These are phyloP conservation scores for Croton laevigatus DNA, from an alignment of 441 rosid species.

Conservation along the genomic window DNA sequence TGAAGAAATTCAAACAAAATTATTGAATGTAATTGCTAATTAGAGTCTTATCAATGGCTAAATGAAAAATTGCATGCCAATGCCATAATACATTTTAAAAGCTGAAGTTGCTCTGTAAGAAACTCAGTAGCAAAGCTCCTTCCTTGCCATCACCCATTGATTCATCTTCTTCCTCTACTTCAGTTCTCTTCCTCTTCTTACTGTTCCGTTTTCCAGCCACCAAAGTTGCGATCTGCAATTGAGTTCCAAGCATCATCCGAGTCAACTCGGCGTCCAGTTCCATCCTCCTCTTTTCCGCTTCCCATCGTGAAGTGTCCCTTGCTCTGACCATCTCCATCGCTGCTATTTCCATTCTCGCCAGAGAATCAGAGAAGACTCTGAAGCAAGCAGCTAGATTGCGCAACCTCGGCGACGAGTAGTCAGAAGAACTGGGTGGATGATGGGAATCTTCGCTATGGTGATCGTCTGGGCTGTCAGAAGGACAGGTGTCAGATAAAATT, in stretches of 20 bases:
- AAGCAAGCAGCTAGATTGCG: conserved; percentile 32
- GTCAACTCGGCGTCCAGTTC: conserved; percentile 50
- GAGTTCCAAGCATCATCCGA: conserved; percentile 46
- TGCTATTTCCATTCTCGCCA: conserved; percentile 40
- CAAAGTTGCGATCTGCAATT: conserved; percentile 41
- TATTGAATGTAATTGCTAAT: not conserved
- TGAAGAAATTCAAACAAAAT: not conserved
- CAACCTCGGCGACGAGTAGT: conserved; percentile 21
- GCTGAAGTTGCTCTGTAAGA: conserved; percentile 34
- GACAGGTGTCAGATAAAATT: conserved; percentile 11
- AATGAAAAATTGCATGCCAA: too few species aligned
- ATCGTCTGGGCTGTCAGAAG: conserved; percentile 1
- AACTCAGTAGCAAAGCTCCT: conserved; percentile 33
- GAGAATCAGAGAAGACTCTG: conserved; percentile 44
- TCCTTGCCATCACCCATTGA: conserved; percentile 27
- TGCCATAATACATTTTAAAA: conserved; percentile 12
- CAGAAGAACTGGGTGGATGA: conserved; percentile 13
- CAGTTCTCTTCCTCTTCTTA: conserved; percentile 48
- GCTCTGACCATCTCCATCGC: conserved; percentile 62
- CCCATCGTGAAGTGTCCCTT: conserved; percentile 46
- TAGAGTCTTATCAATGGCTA: not conserved
- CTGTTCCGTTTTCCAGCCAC: conserved; percentile 24
- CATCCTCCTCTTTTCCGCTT: conserved; percentile 44
- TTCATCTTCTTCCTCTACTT: conserved; percentile 26
- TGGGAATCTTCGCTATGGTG: conserved; percentile 24